Percentiles rank a stretch among this genome's conserved stretches.
phyloP scores from a whole-genome alignment of 2,329 filamentous ascomycete species.

The Ophiostoma novo-ulmi region DNA sequence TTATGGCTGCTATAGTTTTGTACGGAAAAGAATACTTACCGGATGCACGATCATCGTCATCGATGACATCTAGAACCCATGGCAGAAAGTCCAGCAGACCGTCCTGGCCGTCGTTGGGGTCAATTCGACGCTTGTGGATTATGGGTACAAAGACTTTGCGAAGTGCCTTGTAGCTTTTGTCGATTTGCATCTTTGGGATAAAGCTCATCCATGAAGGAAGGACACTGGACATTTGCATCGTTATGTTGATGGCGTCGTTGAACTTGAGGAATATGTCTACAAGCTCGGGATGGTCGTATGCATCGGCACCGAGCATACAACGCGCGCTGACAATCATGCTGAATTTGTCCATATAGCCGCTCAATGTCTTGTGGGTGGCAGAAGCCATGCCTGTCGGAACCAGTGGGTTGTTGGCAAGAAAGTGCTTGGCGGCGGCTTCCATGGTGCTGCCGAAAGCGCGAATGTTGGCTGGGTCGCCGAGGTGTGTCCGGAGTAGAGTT shows the following conservation, averaged over 20 bases:
- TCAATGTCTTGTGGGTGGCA: neutral
- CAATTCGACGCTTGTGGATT: slow-evolving; percentile 17
- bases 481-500: slow-evolving; percentile 20
- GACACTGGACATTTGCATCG: slow-evolving; percentile 20
- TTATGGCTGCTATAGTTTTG: neutral
- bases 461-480: slow-evolving; percentile 19
- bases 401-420: slow-evolving; percentile 14
- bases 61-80: slow-evolving; percentile 20
- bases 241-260: slow-evolving; percentile 16
- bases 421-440: slow-evolving; percentile 18
- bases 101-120: slow-evolving; percentile 14
- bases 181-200: slow-evolving; percentile 17
- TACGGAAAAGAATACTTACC: neutral
- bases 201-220: slow-evolving; percentile 20
- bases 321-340: slow-evolving; percentile 21
- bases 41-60: slow-evolving; percentile 21
- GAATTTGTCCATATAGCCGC: slow-evolving; percentile 22
- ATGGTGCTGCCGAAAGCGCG: slow-evolving; percentile 17
- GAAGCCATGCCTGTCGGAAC: neutral
- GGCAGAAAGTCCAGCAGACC: slow-evolving; percentile 23
- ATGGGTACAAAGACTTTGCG: slow-evolving; percentile 22
- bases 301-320: slow-evolving; percentile 22
- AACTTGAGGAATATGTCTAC: slow-evolving; percentile 22
- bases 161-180: slow-evolving; percentile 21
- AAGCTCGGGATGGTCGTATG: slow-evolving; percentile 20